Base-by-base conservation (phyloP, 306 rosid species). In the Pyrus communis region DNA sequence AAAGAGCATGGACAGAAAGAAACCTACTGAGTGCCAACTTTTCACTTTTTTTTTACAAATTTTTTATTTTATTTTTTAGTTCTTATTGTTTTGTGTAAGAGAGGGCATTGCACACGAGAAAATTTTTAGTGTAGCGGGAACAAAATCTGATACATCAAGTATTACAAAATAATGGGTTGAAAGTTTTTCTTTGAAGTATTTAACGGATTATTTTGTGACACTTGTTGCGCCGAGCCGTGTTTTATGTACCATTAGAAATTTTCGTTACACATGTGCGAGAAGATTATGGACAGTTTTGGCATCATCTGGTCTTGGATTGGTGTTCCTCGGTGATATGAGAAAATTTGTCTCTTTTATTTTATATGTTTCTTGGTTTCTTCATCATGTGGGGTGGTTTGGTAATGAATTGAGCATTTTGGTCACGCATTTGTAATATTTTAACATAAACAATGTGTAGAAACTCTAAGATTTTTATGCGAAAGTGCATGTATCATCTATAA, bases 281-380 rank as follows among this genome's bases (percentile, higher is more conserved):
- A 80, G 80, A 76, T 63, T 77, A 51, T 74, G 86, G 86, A 74
- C 80, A 84, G 86, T 85, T 67, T 84, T 84, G 86, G 81, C 79
- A 52, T 60, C 76, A 19, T 59, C 19, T 73, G 63, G 78, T 40
- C 46, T 66, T 66, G 75, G 79, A 73, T 40, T 3, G 3, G 21
- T 54, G 30, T 67, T 73, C 28, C 69, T 76, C 14, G 58, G 27
- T 25, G 12, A 59, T 51, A 17, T 40, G 13, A 38, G 25, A 60
- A 17, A 59, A 58, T 8, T 25, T 54, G 22, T 18, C 21, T 3
- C 45, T 60, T 38, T 40, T 58, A 58, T 49, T 46, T 46, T 46
- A 11, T 13, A 11, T 5, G 9, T 38, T 38, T 38, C 42, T 38
- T 38, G 42, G 10, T 38, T 38, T 38, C 42, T 2, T 43, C 28